Evolutionary conservation across 345 rosid genomes (phyloP).

Genomic region (Populus davidiana): DNA sequence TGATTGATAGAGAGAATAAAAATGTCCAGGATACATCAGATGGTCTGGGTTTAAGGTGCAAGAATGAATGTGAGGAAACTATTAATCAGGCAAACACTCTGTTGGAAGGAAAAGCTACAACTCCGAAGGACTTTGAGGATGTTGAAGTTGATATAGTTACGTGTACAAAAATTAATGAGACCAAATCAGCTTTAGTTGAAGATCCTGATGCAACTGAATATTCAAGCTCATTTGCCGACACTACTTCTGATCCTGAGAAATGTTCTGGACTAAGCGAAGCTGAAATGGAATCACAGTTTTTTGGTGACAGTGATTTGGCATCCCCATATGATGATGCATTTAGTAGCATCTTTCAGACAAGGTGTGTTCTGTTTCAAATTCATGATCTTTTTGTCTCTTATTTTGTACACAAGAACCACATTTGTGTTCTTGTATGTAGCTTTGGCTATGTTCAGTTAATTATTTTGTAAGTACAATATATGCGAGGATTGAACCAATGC

Average conservation of each 20-base stretch:
- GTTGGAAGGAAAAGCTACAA: constrained; percentile 20
- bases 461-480: no score
- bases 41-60: constrained; percentile 27
- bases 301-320: constrained; percentile 48
- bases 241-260: constrained; percentile 48
- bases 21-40: constrained; percentile 25
- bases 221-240: constrained; percentile 83
- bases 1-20: constrained; percentile 33
- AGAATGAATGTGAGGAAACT: constrained; percentile 29
- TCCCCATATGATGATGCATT: constrained; percentile 54
- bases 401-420: background rate
- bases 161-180: constrained; percentile 23
- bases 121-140: constrained; percentile 38
- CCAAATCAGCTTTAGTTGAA: constrained; percentile 23
- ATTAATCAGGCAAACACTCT: constrained; percentile 15
- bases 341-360: constrained; percentile 46
- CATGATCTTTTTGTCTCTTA: background rate
- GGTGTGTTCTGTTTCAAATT: constrained; percentile 39
- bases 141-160: constrained; percentile 57
- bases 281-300: constrained; percentile 74
- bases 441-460: background rate
- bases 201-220: constrained; percentile 86
- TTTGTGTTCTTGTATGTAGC: background rate
- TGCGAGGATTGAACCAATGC: background rate
- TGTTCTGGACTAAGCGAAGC: constrained; percentile 57